Base-by-base conservation (phyloP, 148 eudicot species). In the Camellia japonica region DNA sequence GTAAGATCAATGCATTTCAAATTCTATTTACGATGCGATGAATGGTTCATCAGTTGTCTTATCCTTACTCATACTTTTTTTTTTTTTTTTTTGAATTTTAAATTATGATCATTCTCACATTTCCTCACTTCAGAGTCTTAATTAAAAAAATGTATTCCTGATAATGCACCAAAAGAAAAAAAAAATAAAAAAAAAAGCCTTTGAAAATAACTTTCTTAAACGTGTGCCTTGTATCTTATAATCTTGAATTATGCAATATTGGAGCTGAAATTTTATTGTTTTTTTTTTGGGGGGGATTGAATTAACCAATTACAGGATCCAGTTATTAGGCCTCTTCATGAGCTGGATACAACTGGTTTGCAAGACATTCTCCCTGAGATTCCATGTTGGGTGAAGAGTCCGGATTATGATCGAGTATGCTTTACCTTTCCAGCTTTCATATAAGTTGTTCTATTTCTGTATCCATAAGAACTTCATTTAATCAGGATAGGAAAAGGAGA, bases 391-490 rank as follows among this genome's bases (percentile, higher is more conserved):
- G 86, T 95, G 60, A 95, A 95, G 81, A 90, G 88, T 86, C 97
- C 97, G 30, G 98, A 95, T 82, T 95, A 90, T 87, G 98, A 93
- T 43, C 85, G 98, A 83, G 98, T 95, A 87, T 85, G 89, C 63
- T 71, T 20, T 56, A 47, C 12, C 18, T 77, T 69, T 60, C 49
- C 19, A 7, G 47, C 60, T 9, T 62, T 47, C 7, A 30, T 18
- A 69, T 3, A 2, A 14, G 3, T 6, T 60, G 51, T 54, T 8
- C 62, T 67, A 67, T 60, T 12, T 43, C 18, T 43, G 11, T 5
- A 7, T 13, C 55, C 49, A 1, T 30, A 20, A 52, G 62, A 30
- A 52, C 61, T 51, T 19, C 74, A 51, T 30, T 20, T 20, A 56
- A 38, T 52, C 43, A 20, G 60, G 42, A 52, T 5, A 23, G 68